phyloP scores from a whole-genome alignment of 805 yeast genomes.

The Candida adriatica region DNA sequence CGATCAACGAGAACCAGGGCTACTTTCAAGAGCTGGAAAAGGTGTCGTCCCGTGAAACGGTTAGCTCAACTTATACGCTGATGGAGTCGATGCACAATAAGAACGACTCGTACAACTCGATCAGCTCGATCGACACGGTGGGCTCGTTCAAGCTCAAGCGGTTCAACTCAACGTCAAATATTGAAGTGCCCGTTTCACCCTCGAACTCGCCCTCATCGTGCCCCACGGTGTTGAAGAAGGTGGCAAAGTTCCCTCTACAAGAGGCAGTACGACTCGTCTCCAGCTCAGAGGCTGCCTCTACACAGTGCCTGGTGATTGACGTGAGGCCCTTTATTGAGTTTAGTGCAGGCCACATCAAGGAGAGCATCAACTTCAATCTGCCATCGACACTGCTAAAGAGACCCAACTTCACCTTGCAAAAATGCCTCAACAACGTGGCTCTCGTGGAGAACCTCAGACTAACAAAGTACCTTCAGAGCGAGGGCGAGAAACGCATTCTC shows the following conservation, averaged over 20 bases:
- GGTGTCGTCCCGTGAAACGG: conserved; percentile 10
- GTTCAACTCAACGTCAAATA: conserved; percentile 16
- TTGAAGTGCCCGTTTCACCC: conserved; percentile 6
- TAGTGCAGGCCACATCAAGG: conserved; percentile 46
- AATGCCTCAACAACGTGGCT: conserved; percentile 58
- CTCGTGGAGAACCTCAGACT: conserved; percentile 40
- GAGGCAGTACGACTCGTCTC: conserved; percentile 6
- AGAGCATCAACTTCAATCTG: conserved; percentile 70
- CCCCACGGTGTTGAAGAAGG: conserved; percentile 8
- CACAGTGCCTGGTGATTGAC: conserved; percentile 52
- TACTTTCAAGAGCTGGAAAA: conserved; percentile 4
- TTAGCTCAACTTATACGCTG: conserved; percentile 8
- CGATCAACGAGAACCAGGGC: conserved; percentile 11
- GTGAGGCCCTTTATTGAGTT: conserved; percentile 77
- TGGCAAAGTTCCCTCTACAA: conserved; percentile 13
- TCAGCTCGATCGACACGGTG: conserved; percentile 15
- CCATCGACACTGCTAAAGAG: conserved; percentile 88
- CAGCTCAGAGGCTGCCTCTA: conserved; percentile 6
- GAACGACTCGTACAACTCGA: conserved; percentile 14
- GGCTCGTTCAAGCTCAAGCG: conserved; percentile 13
- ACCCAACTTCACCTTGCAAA: conserved; percentile 56
- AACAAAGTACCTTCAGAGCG: conserved; percentile 26
- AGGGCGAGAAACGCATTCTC: conserved; percentile 11
- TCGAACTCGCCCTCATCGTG: conserved; percentile 4
- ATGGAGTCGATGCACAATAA: conserved; percentile 13